Conservation (phyloP, 73 alveolate species). For the Stentor roeselii region DNA sequence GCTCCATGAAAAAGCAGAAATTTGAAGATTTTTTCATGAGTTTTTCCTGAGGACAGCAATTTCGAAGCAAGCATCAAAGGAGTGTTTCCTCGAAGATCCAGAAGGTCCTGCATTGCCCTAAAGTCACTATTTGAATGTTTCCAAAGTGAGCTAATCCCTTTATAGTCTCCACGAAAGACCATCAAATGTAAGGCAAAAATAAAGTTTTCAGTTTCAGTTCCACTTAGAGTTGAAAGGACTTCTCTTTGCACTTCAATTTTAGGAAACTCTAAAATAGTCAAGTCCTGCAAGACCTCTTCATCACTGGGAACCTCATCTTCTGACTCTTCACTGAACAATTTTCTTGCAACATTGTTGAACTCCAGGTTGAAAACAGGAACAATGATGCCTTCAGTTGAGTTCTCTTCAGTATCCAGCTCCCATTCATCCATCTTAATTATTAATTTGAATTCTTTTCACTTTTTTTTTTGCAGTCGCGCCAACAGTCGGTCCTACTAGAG, state of each 20-base stretch:
- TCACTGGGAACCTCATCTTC: not conserved
- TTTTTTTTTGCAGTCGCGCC: too few species aligned
- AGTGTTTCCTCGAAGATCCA: slow-evolving; percentile 16
- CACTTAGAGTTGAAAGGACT: not conserved
- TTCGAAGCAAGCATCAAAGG: slow-evolving; percentile 26
- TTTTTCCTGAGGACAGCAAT: not conserved
- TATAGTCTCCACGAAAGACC: not conserved
- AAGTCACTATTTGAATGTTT: too few species aligned
- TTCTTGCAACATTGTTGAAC: not conserved
- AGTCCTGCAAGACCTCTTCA: not conserved
- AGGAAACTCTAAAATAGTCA: not conserved
- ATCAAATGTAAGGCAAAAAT: too few species aligned
- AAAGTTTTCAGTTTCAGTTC: not conserved
- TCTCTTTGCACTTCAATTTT: not conserved
- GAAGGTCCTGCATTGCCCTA: too few species aligned
- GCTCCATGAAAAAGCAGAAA: slow-evolving; percentile 20
- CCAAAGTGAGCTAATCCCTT: not conserved
- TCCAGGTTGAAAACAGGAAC: not conserved
- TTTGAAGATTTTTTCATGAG: not conserved
- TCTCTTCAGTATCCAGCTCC: not conserved
- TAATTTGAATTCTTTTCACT: too few species aligned
- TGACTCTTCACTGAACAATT: not conserved
- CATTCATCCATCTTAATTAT: not conserved
- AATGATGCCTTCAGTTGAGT: not conserved
- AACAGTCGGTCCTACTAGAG: too few species aligned